phyloP scores from a whole-genome alignment of 345 rosid genomes.

The Arabis hirsuta region DNA sequence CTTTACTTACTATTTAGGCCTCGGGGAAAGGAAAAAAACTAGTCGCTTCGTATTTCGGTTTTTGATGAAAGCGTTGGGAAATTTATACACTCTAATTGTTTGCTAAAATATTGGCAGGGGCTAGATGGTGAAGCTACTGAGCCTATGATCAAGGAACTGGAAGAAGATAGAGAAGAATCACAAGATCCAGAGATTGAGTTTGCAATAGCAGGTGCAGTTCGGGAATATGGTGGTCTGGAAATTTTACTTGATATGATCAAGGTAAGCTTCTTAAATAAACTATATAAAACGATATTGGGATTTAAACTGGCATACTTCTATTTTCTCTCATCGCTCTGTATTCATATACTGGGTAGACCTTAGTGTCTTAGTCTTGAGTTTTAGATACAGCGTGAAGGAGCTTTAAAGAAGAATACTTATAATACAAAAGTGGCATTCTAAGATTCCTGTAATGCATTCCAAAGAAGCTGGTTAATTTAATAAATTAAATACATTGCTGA shows the following conservation, averaged over 20 bases:
- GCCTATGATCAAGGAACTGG: slow-evolving; percentile 98
- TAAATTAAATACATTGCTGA: slow-evolving; percentile 22
- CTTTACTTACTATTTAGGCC: slow-evolving; percentile 11
- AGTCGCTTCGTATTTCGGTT: slow-evolving; percentile 1
- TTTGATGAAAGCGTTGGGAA: slow-evolving; percentile 21
- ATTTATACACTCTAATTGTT: slow-evolving; percentile 21
- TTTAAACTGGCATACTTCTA: background rate
- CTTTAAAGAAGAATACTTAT: slow-evolving; percentile 26
- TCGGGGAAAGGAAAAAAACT: background rate
- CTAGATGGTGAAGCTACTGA: slow-evolving; percentile 99
- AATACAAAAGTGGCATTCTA: slow-evolving; percentile 17
- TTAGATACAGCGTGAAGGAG: slow-evolving; percentile 23
- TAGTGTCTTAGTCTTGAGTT: slow-evolving; percentile 14
- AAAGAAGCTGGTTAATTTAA: slow-evolving; percentile 19
- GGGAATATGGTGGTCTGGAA: slow-evolving; percentile 90
- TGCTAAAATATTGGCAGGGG: slow-evolving; percentile 58
- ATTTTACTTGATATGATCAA: slow-evolving; percentile 86
- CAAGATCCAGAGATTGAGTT: slow-evolving; percentile 99
- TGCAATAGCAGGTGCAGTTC: slow-evolving; percentile 98
- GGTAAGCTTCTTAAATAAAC: slow-evolving; percentile 53
- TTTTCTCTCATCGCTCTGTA: slow-evolving; percentile 20
- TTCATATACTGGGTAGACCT: slow-evolving; percentile 19
- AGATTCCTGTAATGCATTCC: slow-evolving; percentile 14
- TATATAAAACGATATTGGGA: background rate
- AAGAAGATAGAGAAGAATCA: slow-evolving; percentile 98